Evolutionary conservation across 2,329 filamentous ascomycete genomes (phyloP), one percentile per base, ranked within the genome.

Genomic region (Massarina eburnea): DNA sequence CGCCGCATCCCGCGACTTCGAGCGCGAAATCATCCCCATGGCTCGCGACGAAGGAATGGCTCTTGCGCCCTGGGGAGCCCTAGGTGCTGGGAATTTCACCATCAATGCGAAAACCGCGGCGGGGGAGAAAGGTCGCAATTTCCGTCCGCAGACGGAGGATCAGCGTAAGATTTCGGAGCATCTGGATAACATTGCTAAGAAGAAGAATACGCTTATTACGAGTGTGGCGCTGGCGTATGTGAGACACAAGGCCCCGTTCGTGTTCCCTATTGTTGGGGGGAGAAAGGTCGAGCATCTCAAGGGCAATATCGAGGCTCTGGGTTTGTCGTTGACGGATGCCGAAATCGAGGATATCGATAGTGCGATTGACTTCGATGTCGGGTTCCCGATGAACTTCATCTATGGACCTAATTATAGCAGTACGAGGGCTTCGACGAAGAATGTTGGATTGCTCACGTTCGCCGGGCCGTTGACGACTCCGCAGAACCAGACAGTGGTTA

Each of bases 261-360:
- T 91, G 9, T 89, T 88, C 59, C 88, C 88, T 0, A 83, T 91
- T 26, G 76, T 90, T 8, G 87, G 88, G 6, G 84, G 85, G 0
- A 77, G 86, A n/a, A 90, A 84, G 57, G 66, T 88, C 8, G 82
- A 85, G 34, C 86, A 91, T 62, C 71, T 91, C 39, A 80, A 83
- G 80, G 80, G 73, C 14, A 84, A 83, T 57, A 80, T 85, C 46
- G 71, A 78, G 56, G 80, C 79, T 0, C 57, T 85, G 44, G 71
- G 61, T 4, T 60, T 85, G 26, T 54, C 62, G 19, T 65, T 85
- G 39, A 75, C 73, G 0, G 68, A 76, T 0, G 73, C 79, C 7
- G 79, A 85, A 42, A 70, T 84, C 8, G 63, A 71, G 21, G 74
- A 77, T 49, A 79, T 85, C 46, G 81, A 85, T 50, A 62, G 60